Base-by-base conservation (phyloP, 208 protist genomes). In the Porcisia hertigi region DNA sequence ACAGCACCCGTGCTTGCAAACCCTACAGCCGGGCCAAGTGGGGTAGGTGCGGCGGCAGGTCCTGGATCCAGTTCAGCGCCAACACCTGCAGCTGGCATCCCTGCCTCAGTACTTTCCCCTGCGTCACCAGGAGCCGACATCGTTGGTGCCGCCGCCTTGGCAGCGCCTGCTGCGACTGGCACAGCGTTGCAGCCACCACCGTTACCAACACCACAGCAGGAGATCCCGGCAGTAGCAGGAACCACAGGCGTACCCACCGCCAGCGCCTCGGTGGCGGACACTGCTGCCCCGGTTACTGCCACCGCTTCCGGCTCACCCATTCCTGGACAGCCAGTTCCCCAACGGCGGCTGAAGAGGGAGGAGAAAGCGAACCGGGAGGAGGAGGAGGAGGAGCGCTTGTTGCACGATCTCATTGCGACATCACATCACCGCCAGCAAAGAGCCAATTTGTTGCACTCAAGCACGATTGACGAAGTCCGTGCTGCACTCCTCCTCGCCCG, bases 341-440 rank as follows among this genome's bases (percentile, higher is more conserved):
- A 34, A 1, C 64, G 72, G 36, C 57, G 58, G 43, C 59, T 45
- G 30, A 73, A 63, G 14, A 59, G 49, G 7, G 72, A 73, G 11
- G 77, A 82, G 57, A 60, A 52, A 34, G 43, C 49, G 11, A 52
- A 12, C 47, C 47, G 11, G 8, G 11, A 12, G 4, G 65, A 52
- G 34, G 57, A 52, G 34, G 57, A 59, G 54, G 43, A 69, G 16
- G 67, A 77, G 20, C 77, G 66, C 23, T 73, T 82, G 36, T 1
- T 82, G 72, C 25, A 30, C 1, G 77, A 82, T 16, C 36, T 82
- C 23, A 18, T 74, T 20, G 18, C 54, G 14, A 18, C 36, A 12
- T 54, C 57, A 11, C 65, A 77, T 41, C 66, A 18, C 47, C 45
- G 3, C 39, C 12, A 47, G 20, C 58, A 12, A n/a, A 34, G 53